These are phyloP conservation scores for Ceratobasidium sp. DNA, from an alignment of 1,284 basidiomycete genomes.

Conservation along the genomic window DNA sequence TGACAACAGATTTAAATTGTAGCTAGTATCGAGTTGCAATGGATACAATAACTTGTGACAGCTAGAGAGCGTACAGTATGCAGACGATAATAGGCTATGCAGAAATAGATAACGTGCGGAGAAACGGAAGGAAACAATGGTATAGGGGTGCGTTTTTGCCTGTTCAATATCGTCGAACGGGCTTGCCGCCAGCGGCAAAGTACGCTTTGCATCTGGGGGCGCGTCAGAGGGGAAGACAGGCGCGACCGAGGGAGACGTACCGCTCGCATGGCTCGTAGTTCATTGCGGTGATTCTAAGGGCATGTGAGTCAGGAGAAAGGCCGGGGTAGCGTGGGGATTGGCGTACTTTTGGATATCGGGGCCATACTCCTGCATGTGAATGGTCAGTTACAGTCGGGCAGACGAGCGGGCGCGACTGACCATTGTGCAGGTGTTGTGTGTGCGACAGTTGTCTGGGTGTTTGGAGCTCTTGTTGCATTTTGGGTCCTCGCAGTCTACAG, in stretches of 20 bases:
- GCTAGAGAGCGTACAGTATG: conserved; percentile 45
- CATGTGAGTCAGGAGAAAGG: conserved; percentile 39
- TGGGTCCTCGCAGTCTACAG: conserved; percentile 47
- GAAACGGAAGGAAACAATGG: conserved; percentile 14
- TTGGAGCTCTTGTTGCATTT: conserved; percentile 47
- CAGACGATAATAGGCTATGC: conserved; percentile 42
- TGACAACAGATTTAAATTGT: conserved; percentile 44
- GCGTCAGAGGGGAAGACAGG: conserved; percentile 6
- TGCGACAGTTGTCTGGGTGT: conserved; percentile 44
- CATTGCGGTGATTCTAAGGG: conserved; percentile 43
- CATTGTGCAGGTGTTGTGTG: conserved; percentile 41
- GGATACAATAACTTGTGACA: conserved; percentile 42
- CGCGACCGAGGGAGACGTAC: conserved; percentile 20
- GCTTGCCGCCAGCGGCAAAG: conserved; percentile 36
- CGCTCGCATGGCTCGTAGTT: conserved; percentile 46
- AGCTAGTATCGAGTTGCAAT: conserved; percentile 46
- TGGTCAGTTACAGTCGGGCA: not conserved
- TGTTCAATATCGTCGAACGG: conserved; percentile 40
- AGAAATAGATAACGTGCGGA: conserved; percentile 39
- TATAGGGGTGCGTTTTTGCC: conserved; percentile 18
- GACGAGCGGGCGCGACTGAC: conserved; percentile 26
- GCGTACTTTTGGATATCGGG: conserved; percentile 45
- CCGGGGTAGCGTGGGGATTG: conserved; percentile 38
- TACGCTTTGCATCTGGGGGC: conserved; percentile 40
- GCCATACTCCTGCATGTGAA: conserved; percentile 34